Evolutionary conservation across 345 rosid species (phyloP).

Genomic region (Hypericum androsaemum): DNA sequence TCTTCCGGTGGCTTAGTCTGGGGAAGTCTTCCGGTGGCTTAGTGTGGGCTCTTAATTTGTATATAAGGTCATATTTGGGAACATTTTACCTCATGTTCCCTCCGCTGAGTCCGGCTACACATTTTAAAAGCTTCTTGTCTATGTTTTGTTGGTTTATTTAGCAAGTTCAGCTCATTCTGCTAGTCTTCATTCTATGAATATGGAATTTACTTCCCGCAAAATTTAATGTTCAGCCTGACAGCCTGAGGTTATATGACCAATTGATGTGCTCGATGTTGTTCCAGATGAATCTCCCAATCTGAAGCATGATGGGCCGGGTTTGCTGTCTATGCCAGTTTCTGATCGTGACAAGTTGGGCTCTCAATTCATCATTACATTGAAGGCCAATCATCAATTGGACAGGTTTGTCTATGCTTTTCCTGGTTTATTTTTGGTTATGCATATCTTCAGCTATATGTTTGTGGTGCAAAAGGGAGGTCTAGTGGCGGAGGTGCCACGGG

Average conservation of each 20-base stretch:
- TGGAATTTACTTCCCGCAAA: not conserved
- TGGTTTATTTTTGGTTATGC: conserved; percentile 11
- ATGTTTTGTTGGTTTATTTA: too few species aligned
- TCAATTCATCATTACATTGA: conserved; percentile 84
- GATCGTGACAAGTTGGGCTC: conserved; percentile 94
- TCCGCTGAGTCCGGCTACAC: too few species aligned
- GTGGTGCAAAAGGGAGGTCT: not conserved
- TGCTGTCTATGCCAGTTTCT: conserved; percentile 94
- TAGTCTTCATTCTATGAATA: conserved; percentile 5
- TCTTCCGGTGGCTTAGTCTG: too few species aligned
- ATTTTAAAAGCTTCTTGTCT: too few species aligned
- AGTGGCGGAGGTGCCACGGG: too few species aligned
- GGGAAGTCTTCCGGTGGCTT: too few species aligned
- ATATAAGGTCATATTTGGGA: too few species aligned
- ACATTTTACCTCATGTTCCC: too few species aligned
- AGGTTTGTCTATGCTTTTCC: conserved; percentile 42
- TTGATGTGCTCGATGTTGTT: conserved; percentile 7
- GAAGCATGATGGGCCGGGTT: conserved; percentile 71
- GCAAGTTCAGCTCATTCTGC: too few species aligned
- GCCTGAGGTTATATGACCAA: not conserved
- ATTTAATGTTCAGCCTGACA: too few species aligned
- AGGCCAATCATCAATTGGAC: conserved; percentile 78
- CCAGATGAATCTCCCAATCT: conserved; percentile 86
- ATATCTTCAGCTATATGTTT: not conserved
- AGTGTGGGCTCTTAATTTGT: too few species aligned